Evolutionary conservation across 495 filamentous ascomycete species (phyloP).

Genomic region (Xylaria grammica): DNA sequence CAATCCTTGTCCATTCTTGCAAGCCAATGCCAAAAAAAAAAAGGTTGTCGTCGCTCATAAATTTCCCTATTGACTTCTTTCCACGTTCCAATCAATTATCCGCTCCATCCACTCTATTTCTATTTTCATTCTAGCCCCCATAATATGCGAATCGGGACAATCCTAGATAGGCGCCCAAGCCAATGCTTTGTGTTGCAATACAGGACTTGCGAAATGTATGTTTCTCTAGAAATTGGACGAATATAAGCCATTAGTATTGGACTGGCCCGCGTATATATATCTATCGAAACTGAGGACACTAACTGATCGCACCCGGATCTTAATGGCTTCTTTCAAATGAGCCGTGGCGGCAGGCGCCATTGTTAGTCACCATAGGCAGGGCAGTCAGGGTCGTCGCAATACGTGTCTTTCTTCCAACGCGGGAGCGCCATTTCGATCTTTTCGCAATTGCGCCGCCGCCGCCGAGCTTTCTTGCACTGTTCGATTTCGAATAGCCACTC

Average conservation of each 20-base stretch:
- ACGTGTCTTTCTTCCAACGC: conserved; percentile 12
- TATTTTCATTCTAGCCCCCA: background rate
- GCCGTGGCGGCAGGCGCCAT: no score
- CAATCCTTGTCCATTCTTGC: background rate
- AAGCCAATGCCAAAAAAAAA: background rate
- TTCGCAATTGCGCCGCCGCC: conserved; percentile 2
- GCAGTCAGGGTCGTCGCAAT: conserved; percentile 12
- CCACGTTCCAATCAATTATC: background rate
- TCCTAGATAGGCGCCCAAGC: no score
- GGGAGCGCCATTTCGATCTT: conserved; percentile 18
- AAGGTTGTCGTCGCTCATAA: background rate
- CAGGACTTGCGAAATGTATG: background rate
- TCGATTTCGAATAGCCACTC: conserved; percentile 4
- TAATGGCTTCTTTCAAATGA: no score
- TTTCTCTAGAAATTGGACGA: background rate
- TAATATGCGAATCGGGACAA: background rate
- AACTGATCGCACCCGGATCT: background rate
- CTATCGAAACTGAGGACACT: no score
- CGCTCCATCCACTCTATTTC: background rate
- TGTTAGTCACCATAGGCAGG: background rate
- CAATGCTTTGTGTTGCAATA: background rate
- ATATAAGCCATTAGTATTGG: background rate
- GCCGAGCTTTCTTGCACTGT: conserved; percentile 5
- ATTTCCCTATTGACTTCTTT: background rate
- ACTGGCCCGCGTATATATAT: no score